Evolutionary conservation across 768 basidiomycete species (phyloP), one percentile per base, ranked within the genome.

Genomic region (Podaxis sp.): DNA sequence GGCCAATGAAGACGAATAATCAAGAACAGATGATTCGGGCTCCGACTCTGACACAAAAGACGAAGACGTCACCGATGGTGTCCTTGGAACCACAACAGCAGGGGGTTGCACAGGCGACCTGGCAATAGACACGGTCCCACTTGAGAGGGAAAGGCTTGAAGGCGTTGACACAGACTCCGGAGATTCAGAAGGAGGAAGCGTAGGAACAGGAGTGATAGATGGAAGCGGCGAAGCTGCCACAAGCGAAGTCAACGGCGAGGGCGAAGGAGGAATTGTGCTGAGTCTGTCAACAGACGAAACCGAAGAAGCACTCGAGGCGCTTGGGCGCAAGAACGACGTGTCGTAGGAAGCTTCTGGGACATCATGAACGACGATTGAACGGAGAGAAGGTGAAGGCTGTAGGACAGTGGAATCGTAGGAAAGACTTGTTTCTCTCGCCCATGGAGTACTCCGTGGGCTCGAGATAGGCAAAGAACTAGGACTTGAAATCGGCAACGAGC

Each of bases 401-500:
- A 94, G 76, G n/a, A 89, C 75, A 0, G 90, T 89, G 0, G 92
- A 92, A 22, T 93, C 91, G 64, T 89, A 93, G 0, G 91, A 88
- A 9, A 79, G 69, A 58, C 90, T 85, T 0, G 86, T 88, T 67
- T 86, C 86, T 2, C 80, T 71, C 2, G 82, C 85, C 88, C 89
- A 93, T 68, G 55, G 65, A 22, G 71, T 75, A 64, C 69, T 79
- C 64, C 75, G 81, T 19, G 71, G 36, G 40, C 33, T 57, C n/a
- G 65, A 59, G 12, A 64, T 50, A n/a, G 69, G 69, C 54, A 74
- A 60, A 8, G 65, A 66, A 11, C 63, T 65, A 7, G 64, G 64
- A n/a, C 64, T 64, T 50, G 65, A 53, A 41, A 69, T 69, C 3
- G 68, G 66, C 3, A 70, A 41, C 6, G 66, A 66, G 37, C 67